Evolutionary conservation across 495 filamentous ascomycete species (phyloP), one percentile per base, ranked within the genome.

Genomic region (Jackrogersella minutella): DNA sequence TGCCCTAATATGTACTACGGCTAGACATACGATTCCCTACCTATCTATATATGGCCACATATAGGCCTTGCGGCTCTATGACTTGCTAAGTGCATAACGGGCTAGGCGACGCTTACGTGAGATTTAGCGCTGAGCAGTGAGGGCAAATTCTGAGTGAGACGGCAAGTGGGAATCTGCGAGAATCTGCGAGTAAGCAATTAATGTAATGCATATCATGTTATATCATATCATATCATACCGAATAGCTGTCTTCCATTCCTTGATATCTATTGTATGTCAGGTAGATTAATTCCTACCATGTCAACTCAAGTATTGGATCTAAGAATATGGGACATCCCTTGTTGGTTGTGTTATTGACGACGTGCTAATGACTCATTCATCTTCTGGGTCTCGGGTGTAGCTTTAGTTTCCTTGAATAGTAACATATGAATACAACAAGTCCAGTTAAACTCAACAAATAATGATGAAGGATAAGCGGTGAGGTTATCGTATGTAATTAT

Each of bases 391-490:
- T 17, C 26, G 17, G 11, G 10, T 41, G 14, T n/a, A 52, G 11
- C 30, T 28, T 16, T 7, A 16, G 49, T 6, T 34, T 41, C 16
- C 28, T 16, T 33, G 16, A 37, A 5, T 36, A 16, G 21, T 9
- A 17, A 24, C n/a, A 19, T 4, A 17, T 19, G 24, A 39, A 17
- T 34, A 33, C 31, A 21, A 31, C 21, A 40, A 9, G 16, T 16
- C 16, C 19, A n/a, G 51, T 22, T 14, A 31, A 47, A 19, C 10
- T 17, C 34, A 8, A 8, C 30, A 33, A 21, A 47, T 11, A n/a
- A 30, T 2, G 46, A 49, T 47, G 9, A 34, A 52, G 4, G 46
- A 63, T 58, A 30, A 55, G 65, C 59, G 65, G 65, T 68, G 65
- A 59, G 54, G 9, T 53, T 63, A 59, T 54, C 54, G 43, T 21